These are phyloP conservation scores for Leccinum longicurvipes DNA, from an alignment of 768 basidiomycete genomes.

Conservation along the genomic window DNA sequence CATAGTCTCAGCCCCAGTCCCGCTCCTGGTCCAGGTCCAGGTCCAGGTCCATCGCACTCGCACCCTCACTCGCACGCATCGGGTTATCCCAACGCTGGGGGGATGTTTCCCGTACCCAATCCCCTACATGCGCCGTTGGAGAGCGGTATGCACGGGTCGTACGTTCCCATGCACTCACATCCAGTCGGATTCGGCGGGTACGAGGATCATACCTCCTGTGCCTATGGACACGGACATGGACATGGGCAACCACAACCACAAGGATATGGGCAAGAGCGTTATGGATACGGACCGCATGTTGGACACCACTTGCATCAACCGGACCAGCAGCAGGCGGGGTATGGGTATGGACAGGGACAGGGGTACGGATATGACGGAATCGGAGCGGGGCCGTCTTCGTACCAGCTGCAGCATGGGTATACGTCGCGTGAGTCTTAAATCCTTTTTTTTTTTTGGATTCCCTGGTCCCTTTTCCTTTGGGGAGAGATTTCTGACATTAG, in stretches of 20 bases:
- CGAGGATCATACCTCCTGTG: neutral
- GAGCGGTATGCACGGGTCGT: neutral
- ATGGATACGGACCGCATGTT: neutral
- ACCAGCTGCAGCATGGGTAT: conserved; percentile 9
- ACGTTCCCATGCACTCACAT: conserved; percentile 4
- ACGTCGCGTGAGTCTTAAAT: conserved; percentile 35
- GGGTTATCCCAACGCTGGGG: neutral
- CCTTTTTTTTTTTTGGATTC: neutral
- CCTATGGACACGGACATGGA: neutral
- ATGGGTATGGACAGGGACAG: neutral
- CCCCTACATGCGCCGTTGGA: neutral
- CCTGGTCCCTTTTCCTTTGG: neutral
- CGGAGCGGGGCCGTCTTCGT: neutral
- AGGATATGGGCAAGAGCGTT: neutral
- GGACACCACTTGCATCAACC: neutral
- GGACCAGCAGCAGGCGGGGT: neutral
- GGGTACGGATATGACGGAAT: neutral
- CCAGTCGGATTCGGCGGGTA: conserved; percentile 1
- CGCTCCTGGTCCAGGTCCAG: too few species aligned
- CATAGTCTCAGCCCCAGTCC: neutral
- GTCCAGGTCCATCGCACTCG: neutral
- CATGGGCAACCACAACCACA: neutral
- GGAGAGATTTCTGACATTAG: neutral
- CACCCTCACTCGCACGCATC: neutral
- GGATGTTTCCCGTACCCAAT: neutral